phyloP scores from a whole-genome alignment of 148 eudicot species.

The Suaeda aralocaspica region DNA sequence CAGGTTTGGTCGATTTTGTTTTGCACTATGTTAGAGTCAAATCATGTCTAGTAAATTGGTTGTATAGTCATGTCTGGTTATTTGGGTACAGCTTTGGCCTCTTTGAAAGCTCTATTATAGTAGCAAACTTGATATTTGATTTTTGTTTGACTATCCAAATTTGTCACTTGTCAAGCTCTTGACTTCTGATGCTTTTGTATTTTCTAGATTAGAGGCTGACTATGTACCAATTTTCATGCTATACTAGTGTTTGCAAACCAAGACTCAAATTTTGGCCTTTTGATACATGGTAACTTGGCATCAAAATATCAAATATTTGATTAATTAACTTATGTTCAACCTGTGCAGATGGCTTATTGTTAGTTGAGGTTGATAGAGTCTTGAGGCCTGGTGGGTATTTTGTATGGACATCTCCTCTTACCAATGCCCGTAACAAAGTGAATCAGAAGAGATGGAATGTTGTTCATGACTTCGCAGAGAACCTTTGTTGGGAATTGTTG shows the following conservation, averaged over 20 bases:
- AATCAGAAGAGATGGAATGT: constrained; percentile 76
- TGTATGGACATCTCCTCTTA: constrained; percentile 95
- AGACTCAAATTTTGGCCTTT: neutral
- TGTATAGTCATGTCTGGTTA: neutral
- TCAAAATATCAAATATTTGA: constrained; percentile 1
- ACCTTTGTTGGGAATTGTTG: constrained; percentile 83
- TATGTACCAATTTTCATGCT: neutral
- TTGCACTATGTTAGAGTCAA: neutral
- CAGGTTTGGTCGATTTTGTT: neutral
- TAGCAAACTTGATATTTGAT: neutral
- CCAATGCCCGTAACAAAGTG: constrained; percentile 73
- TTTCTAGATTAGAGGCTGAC: neutral
- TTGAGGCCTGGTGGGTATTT: constrained; percentile 96
- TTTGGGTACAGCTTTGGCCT: neutral
- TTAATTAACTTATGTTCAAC: neutral
- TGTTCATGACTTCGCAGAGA: constrained; percentile 53
- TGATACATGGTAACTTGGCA: no score
- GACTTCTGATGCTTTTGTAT: neutral
- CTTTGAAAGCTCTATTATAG: neutral
- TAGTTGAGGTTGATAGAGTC: constrained; percentile 87
- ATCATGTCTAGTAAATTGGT: neutral
- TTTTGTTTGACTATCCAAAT: neutral
- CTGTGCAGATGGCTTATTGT: constrained; percentile 69
- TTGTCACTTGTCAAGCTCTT: neutral
- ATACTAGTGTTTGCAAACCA: constrained; percentile 1